A percentile compares a stretch with the other conserved stretches of the same genome.
Evolutionary conservation across 306 rosid genomes (phyloP).

Genomic region (Quillaja saponaria): DNA sequence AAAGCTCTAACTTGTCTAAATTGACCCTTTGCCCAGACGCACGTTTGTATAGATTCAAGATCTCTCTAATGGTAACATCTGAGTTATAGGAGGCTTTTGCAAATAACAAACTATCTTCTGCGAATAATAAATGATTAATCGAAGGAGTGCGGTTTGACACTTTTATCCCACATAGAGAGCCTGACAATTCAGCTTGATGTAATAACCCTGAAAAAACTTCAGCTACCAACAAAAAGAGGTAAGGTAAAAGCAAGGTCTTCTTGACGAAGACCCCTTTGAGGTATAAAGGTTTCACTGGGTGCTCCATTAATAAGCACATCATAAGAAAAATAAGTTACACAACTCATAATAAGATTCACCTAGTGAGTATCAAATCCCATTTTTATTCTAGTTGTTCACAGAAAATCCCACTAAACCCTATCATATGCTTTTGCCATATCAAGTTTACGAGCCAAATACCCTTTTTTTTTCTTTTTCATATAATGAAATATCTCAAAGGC

Average conservation of each 20-base stretch:
- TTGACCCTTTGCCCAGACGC: not conserved
- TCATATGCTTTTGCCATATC: not conserved
- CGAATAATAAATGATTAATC: not conserved
- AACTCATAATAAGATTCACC: not conserved
- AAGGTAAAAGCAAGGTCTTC: not conserved
- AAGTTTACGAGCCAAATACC: not conserved
- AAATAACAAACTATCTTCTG: not conserved
- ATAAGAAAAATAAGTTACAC: not conserved
- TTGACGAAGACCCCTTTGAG: not conserved
- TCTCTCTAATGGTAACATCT: not conserved
- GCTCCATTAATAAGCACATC: not conserved
- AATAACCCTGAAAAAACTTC: not conserved
- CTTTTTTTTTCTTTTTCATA: not conserved
- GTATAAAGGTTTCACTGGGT: not conserved
- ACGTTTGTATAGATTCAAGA: too few species aligned
- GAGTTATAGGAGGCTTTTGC: not conserved
- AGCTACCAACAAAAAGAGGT: not conserved
- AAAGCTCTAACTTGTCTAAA: not conserved
- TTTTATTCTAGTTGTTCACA: accelerated
- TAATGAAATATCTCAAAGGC: not conserved
- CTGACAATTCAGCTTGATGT: not conserved
- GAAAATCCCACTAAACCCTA: not conserved
- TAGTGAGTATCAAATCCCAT: not conserved
- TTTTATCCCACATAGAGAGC: not conserved
- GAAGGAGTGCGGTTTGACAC: not conserved